phyloP scores from a whole-genome alignment of 2,329 filamentous ascomycete species.

The Samsoniella hepiali region DNA sequence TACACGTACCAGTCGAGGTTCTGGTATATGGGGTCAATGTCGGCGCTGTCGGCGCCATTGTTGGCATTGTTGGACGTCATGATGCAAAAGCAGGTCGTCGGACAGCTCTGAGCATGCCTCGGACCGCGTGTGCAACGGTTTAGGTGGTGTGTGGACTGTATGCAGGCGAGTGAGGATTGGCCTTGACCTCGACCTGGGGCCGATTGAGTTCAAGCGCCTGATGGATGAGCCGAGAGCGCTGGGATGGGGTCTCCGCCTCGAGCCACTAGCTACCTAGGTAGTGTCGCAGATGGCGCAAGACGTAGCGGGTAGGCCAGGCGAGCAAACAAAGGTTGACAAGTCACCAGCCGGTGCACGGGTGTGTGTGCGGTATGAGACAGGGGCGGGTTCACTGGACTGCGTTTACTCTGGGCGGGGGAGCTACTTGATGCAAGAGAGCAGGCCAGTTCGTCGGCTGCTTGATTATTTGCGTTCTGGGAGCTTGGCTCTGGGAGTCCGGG shows the following conservation, averaged over 20 bases:
- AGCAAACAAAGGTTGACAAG: background rate
- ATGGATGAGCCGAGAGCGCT: background rate
- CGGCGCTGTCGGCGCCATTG: constrained; percentile 28
- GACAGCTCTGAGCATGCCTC: constrained; percentile 10
- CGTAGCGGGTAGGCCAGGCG: background rate
- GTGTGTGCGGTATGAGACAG: background rate
- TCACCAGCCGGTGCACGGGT: background rate
- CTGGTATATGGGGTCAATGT: constrained; percentile 65
- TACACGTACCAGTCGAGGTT: constrained; percentile 68
- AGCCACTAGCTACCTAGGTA: background rate
- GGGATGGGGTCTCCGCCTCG: constrained; percentile 8
- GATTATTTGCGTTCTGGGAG: background rate
- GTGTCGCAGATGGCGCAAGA: background rate
- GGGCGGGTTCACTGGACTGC: background rate
- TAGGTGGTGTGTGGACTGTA: constrained; percentile 1
- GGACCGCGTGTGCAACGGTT: constrained; percentile 4
- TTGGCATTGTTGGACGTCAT: constrained; percentile 35
- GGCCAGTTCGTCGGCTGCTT: background rate
- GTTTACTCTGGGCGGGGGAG: background rate
- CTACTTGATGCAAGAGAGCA: background rate
- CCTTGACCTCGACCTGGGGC: background rate
- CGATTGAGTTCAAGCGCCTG: constrained; percentile 10
- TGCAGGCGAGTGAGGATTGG: background rate
- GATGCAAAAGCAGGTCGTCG: constrained; percentile 11
- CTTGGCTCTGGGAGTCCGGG: background rate